Evolutionary conservation across 108 stramenopile species (phyloP).

Genomic region (Schizochytrium sp.): DNA sequence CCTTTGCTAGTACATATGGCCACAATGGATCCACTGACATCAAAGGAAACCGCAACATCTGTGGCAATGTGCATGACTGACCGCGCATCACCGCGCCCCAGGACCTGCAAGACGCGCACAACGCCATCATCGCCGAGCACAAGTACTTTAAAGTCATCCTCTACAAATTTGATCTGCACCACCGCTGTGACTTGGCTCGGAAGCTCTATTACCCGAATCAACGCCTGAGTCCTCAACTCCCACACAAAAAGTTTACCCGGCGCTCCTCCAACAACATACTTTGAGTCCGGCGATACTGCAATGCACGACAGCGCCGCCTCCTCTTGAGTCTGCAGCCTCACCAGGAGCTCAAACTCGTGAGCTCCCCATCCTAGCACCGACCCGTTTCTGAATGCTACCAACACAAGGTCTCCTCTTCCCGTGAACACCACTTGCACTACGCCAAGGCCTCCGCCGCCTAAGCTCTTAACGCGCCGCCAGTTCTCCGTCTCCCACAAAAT

Average conservation of each 20-base stretch:
- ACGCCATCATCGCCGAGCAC: constrained; percentile 52
- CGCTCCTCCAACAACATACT: constrained; percentile 25
- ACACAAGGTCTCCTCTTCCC: constrained; percentile 5
- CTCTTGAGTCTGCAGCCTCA: constrained; percentile 37
- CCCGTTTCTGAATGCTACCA: constrained; percentile 40
- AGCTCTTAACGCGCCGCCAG: constrained; percentile 32
- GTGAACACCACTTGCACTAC: not conserved
- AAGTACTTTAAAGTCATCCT: constrained; percentile 6
- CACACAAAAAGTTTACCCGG: constrained; percentile 14
- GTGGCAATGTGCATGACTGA: constrained; percentile 9
- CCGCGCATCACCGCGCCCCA: not conserved
- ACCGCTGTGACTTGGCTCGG: constrained; percentile 12
- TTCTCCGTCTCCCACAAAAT: constrained; percentile 44
- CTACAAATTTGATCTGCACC: not conserved
- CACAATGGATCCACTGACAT: not conserved
- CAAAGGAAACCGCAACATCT: not conserved
- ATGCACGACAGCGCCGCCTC: not conserved
- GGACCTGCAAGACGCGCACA: constrained; percentile 5
- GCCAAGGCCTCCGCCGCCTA: constrained; percentile 47
- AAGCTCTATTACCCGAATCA: constrained; percentile 19
- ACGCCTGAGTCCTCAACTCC: constrained; percentile 1
- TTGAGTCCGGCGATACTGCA: constrained; percentile 34
- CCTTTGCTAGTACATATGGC: constrained; percentile 4
- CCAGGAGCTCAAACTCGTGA: constrained; percentile 45
- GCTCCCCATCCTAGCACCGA: constrained; percentile 52